These are phyloP conservation scores for Trichoderma endophyticum DNA, from an alignment of 2,329 filamentous ascomycete genomes.

Conservation along the genomic window DNA sequence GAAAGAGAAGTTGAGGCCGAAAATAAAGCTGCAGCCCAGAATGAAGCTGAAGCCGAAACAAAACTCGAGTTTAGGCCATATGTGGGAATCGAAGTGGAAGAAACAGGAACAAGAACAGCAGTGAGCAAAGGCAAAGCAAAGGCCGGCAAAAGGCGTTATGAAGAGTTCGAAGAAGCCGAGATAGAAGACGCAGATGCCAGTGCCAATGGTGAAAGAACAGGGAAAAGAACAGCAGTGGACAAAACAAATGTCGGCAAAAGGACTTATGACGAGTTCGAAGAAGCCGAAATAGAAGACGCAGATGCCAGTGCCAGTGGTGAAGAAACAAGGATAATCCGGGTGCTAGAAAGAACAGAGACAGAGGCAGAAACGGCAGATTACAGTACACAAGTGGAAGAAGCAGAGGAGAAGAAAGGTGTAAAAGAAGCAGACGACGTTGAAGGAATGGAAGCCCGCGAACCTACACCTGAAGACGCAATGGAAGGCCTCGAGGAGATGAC, in stretches of 20 bases:
- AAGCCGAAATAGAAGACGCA: too few relatives aligned
- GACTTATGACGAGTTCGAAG: too few relatives aligned
- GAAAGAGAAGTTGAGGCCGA: not conserved
- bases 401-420: not conserved
- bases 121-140: not conserved
- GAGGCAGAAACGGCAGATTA: not conserved
- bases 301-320: too few relatives aligned
- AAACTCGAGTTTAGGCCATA: not conserved
- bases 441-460: not conserved
- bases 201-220: not conserved
- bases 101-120: not conserved
- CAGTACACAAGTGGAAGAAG: not conserved
- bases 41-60: not conserved
- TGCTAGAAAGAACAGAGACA: not conserved
- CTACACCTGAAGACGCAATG: not conserved
- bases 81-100: not conserved
- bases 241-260: too few relatives aligned
- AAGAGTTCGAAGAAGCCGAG: not conserved
- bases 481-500: not conserved
- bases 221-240: too few relatives aligned
- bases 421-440: not conserved
- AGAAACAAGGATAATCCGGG: not conserved
- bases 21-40: not conserved
- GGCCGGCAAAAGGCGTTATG: not conserved
- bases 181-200: not conserved